These are phyloP conservation scores for Candida sonorensis DNA, from an alignment of 805 yeast genomes.

Conservation along the genomic window DNA sequence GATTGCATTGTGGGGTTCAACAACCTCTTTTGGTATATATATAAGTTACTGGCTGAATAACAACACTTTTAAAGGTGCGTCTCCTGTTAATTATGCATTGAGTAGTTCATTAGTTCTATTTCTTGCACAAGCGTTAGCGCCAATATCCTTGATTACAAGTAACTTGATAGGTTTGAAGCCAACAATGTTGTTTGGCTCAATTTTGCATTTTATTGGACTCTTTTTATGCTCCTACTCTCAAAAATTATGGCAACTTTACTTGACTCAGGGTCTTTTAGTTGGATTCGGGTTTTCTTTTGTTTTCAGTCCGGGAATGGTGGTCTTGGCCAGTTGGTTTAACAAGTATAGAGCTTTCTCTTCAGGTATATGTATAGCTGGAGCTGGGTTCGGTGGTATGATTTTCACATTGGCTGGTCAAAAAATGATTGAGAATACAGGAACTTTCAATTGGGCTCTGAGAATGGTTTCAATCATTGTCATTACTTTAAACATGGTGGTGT, in stretches of 20 bases:
- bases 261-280: conserved; percentile 46
- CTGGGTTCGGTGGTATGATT: conserved; percentile 37
- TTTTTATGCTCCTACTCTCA: conserved; percentile 46
- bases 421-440: conserved; percentile 31
- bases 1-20: conserved; percentile 60
- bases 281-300: conserved; percentile 45
- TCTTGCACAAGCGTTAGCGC: conserved; percentile 17
- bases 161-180: conserved; percentile 14
- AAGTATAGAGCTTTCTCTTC: conserved; percentile 36
- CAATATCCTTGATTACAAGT: conserved; percentile 12
- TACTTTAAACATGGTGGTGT: conserved; percentile 32
- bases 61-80: conserved; percentile 43
- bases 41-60: conserved; percentile 45
- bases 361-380: conserved; percentile 33
- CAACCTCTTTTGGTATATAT: conserved; percentile 53
- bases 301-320: conserved; percentile 41
- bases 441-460: conserved; percentile 38
- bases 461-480: conserved; percentile 34
- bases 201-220: conserved; percentile 39
- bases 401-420: conserved; percentile 29
- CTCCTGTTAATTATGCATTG: conserved; percentile 48
- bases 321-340: conserved; percentile 50
- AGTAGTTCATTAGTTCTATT: conserved; percentile 40
- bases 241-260: conserved; percentile 42
- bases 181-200: conserved; percentile 30